Evolutionary conservation across 352 stramenopile genomes (phyloP).

Genomic region (Albugo candida): DNA sequence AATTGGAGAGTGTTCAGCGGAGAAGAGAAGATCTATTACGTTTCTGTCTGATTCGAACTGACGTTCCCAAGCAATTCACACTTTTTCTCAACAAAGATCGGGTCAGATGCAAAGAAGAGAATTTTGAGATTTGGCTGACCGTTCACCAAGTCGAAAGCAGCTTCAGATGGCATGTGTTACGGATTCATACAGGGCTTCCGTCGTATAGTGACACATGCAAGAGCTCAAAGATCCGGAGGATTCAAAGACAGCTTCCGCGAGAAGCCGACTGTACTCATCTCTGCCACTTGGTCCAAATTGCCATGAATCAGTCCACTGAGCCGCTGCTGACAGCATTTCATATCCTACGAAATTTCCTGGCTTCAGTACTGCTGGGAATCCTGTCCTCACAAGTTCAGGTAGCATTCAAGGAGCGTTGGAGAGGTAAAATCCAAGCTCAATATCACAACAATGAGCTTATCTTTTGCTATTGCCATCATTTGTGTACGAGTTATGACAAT

Average conservation of each 20-base stretch:
- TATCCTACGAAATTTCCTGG: conserved; percentile 74
- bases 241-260: conserved; percentile 54
- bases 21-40: conserved; percentile 50
- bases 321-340: conserved; percentile 62
- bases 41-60: conserved; percentile 61
- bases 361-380: conserved; percentile 54
- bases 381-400: conserved; percentile 49
- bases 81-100: too few species aligned
- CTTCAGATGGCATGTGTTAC: conserved; percentile 60
- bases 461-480: conserved; percentile 67
- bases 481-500: conserved; percentile 33
- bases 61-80: conserved; percentile 60
- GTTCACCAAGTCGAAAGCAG: conserved; percentile 61
- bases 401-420: conserved; percentile 63
- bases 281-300: conserved; percentile 63
- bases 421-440: conserved; percentile 56
- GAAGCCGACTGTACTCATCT: conserved; percentile 59
- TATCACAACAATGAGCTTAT: conserved; percentile 61
- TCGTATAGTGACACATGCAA: conserved; percentile 7
- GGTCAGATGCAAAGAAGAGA: conserved; percentile 22
- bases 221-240: conserved; percentile 11
- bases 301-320: conserved; percentile 69
- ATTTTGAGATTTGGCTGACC: conserved; percentile 74
- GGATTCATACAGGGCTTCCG: conserved; percentile 31
- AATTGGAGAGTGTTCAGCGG: conserved; percentile 42